Conservation (phyloP, 2,329 filamentous ascomycete species). For the Rhynchosporium agropyri region DNA sequence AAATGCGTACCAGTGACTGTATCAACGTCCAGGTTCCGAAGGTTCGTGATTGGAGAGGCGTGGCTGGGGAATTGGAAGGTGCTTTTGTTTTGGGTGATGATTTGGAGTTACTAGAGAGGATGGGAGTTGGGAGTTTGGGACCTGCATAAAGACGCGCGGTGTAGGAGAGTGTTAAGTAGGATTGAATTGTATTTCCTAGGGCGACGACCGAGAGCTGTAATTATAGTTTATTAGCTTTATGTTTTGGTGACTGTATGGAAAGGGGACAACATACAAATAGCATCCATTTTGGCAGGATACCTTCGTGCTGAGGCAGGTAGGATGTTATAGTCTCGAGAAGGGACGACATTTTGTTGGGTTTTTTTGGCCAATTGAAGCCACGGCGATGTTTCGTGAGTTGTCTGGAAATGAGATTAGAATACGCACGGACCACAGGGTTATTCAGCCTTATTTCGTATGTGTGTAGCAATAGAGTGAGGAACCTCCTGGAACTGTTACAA, state of each 20-base stretch:
- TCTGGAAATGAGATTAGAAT: too few species aligned
- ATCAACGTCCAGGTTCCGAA: slow-evolving; percentile 74
- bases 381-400: too few species aligned
- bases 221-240: slow-evolving; percentile 6
- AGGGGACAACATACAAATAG: slow-evolving; percentile 54
- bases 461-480: too few species aligned
- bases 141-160: slow-evolving; percentile 86
- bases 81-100: slow-evolving; percentile 56
- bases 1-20: slow-evolving; percentile 61
- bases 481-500: too few species aligned
- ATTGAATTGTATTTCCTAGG: slow-evolving; percentile 81
- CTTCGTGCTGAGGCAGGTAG: slow-evolving; percentile 44
- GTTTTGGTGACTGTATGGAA: neutral
- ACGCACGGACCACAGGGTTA: slow-evolving; percentile 5
- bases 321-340: slow-evolving; percentile 11
- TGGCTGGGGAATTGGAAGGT: slow-evolving; percentile 73
- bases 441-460: slow-evolving; percentile 1
- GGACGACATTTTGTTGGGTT: slow-evolving; percentile 9
- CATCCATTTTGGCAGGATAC: slow-evolving; percentile 66
- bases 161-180: slow-evolving; percentile 78
- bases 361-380: neutral
- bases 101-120: slow-evolving; percentile 51
- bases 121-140: slow-evolving; percentile 46
- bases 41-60: slow-evolving; percentile 74
- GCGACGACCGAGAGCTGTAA: slow-evolving; percentile 78